A percentile compares a stretch with the other conserved stretches of the same genome.
Conservation (phyloP, 2,329 filamentous ascomycete species). For the Alternaria atra region DNA sequence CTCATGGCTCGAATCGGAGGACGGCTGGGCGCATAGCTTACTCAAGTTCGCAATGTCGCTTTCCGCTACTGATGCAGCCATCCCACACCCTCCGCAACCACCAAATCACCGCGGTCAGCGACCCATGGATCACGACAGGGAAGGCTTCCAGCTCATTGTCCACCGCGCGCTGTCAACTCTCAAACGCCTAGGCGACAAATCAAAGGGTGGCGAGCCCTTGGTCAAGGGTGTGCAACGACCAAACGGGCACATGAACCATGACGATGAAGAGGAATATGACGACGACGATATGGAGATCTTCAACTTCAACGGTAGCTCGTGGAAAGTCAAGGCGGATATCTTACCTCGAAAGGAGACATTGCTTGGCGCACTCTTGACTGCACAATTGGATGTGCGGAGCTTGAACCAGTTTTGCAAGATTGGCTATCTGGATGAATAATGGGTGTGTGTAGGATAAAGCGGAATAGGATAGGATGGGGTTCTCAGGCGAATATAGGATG, state of each 20-base stretch:
- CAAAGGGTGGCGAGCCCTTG: slow-evolving; percentile 45
- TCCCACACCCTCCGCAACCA: slow-evolving; percentile 38
- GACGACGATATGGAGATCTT: slow-evolving; percentile 43
- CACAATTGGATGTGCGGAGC: slow-evolving; percentile 54
- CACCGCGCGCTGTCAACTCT: slow-evolving; percentile 59
- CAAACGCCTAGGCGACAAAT: slow-evolving; percentile 57
- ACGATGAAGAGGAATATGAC: slow-evolving; percentile 30
- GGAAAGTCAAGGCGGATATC: slow-evolving; percentile 52
- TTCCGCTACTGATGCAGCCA: slow-evolving; percentile 39
- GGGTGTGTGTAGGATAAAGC: neutral
- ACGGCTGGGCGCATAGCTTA: slow-evolving; percentile 83
- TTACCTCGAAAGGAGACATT: slow-evolving; percentile 57
- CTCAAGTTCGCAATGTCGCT: slow-evolving; percentile 78
- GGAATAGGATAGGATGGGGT: neutral
- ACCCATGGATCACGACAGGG: slow-evolving; percentile 45
- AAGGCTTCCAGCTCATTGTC: slow-evolving; percentile 53
- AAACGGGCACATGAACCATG: slow-evolving; percentile 37
- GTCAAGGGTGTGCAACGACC: slow-evolving; percentile 39
- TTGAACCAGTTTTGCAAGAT: slow-evolving; percentile 53
- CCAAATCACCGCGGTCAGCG: slow-evolving; percentile 43
- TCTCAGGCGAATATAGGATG: slow-evolving; percentile 3
- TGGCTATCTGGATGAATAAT: slow-evolving; percentile 48
- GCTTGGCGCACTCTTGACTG: slow-evolving; percentile 57
- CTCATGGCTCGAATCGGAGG: slow-evolving; percentile 82
- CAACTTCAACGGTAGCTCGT: slow-evolving; percentile 41